These are phyloP conservation scores for Microcos paniculata DNA, from an alignment of 345 rosid genomes.

Conservation along the genomic window DNA sequence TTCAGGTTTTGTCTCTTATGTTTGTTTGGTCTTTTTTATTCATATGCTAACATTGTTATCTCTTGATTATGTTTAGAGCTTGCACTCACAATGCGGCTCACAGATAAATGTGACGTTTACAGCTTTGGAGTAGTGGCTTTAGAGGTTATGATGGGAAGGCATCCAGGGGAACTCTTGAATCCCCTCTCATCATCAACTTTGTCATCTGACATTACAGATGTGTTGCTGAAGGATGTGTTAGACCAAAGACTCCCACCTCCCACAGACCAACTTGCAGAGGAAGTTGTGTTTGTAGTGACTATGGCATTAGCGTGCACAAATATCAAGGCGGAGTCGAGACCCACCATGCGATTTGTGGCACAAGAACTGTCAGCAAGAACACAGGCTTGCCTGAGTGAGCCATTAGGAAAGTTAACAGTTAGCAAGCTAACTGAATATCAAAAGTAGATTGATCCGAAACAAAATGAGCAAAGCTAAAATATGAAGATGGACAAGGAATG, in stretches of 20 bases:
- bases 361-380: constrained; percentile 49
- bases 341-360: constrained; percentile 55
- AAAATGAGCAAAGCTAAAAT: neutral
- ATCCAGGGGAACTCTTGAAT: constrained; percentile 54
- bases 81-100: constrained; percentile 38
- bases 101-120: constrained; percentile 57
- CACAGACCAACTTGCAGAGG: constrained; percentile 38
- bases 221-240: constrained; percentile 44
- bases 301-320: constrained; percentile 47
- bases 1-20: neutral
- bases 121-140: constrained; percentile 69
- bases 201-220: neutral
- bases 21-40: neutral
- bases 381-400: constrained; percentile 31
- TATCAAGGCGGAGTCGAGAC: constrained; percentile 36
- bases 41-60: neutral
- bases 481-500: neutral
- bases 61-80: constrained; percentile 32
- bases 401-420: constrained; percentile 30
- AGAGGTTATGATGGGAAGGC: constrained; percentile 68
- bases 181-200: constrained; percentile 17
- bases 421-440: constrained; percentile 30
- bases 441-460: no score
- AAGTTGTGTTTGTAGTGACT: constrained; percentile 34
- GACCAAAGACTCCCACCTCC: constrained; percentile 54